A percentile compares a stretch with the other conserved stretches of the same genome.
phyloP scores from a whole-genome alignment of 176 grass and related monocot species.

The Carex pumila region DNA sequence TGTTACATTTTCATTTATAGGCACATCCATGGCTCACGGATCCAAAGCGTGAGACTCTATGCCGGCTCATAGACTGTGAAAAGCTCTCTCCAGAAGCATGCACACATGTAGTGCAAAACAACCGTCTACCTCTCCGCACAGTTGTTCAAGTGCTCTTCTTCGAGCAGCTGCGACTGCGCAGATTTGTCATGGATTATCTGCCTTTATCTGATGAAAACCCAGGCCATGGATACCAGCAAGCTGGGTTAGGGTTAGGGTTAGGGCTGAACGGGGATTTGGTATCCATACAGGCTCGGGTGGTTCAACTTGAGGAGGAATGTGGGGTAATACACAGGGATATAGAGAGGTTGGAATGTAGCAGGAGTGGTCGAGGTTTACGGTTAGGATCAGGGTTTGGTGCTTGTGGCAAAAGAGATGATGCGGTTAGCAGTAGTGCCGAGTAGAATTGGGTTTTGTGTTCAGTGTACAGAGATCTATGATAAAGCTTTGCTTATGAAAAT shows the following conservation, averaged over 20 bases:
- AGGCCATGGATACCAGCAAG: conserved; percentile 22
- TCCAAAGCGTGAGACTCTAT: conserved; percentile 55
- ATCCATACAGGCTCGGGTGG: conserved; percentile 37
- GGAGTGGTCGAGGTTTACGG: neutral
- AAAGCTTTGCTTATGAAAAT: neutral
- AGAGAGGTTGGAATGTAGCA: conserved; percentile 37
- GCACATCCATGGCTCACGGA: conserved; percentile 57
- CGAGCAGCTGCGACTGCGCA: conserved; percentile 77
- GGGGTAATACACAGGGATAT: conserved; percentile 54
- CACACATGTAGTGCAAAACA: conserved; percentile 67
- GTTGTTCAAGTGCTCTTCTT: conserved; percentile 84
- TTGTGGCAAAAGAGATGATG: conserved; percentile 17
- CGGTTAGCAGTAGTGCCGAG: neutral
- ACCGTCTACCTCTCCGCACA: conserved; percentile 58
- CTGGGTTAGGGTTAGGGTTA: conserved; percentile 33
- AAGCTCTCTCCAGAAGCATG: conserved; percentile 80
- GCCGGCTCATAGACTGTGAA: conserved; percentile 72
- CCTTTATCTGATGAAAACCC: conserved; percentile 58
- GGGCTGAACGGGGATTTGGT: conserved; percentile 38
- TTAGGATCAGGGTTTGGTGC: neutral
- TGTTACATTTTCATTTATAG: conserved; percentile 22
- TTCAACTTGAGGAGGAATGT: conserved; percentile 77
- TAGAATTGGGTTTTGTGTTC: neutral
- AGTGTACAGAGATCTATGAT: conserved; percentile 3
- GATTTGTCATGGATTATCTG: conserved; percentile 57